Percentiles rank a stretch among this genome's conserved stretches.
Evolutionary conservation across 129 eudicot genomes (phyloP).

Genomic region (Chrysanthemum lavandulifolium): DNA sequence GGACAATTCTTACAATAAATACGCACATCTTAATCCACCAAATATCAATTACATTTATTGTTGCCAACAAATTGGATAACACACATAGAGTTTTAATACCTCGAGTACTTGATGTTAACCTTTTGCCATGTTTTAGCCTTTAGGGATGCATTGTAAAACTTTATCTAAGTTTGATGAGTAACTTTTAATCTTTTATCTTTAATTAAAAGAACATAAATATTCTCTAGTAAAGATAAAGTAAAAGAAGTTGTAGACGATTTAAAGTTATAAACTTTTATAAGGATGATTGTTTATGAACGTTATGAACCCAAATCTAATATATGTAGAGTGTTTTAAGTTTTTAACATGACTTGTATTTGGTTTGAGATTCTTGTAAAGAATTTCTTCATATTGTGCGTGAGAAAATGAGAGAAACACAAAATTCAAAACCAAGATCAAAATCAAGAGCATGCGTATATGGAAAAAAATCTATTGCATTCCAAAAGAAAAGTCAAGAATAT

Average conservation of each 20-base stretch:
- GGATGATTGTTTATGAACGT: neutral
- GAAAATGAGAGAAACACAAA: too few species aligned
- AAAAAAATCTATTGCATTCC: too few species aligned
- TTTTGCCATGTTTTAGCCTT: neutral
- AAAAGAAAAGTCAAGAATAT: too few species aligned
- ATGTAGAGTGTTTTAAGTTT: too few species aligned
- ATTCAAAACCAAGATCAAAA: too few species aligned
- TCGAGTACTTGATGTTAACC: too few species aligned
- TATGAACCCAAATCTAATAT: too few species aligned
- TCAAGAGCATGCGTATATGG: too few species aligned
- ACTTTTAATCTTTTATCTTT: too few species aligned
- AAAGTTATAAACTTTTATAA: neutral
- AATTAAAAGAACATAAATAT: conserved; percentile 7
- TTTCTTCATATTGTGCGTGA: too few species aligned
- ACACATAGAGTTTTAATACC: neutral
- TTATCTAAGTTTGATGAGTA: conserved; percentile 18
- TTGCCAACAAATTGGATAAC: conserved; percentile 12
- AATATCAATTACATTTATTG: conserved; percentile 14
- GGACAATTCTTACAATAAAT: neutral
- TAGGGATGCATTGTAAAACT: conserved; percentile 3
- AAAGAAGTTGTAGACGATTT: neutral
- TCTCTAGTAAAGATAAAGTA: neutral
- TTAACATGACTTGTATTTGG: too few species aligned
- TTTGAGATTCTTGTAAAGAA: too few species aligned
- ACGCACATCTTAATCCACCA: neutral